Percentiles rank a stretch among this genome's conserved stretches.
These are phyloP conservation scores for Epichloe sibirici DNA, from an alignment of 2,329 filamentous ascomycete species.

Conservation along the genomic window DNA sequence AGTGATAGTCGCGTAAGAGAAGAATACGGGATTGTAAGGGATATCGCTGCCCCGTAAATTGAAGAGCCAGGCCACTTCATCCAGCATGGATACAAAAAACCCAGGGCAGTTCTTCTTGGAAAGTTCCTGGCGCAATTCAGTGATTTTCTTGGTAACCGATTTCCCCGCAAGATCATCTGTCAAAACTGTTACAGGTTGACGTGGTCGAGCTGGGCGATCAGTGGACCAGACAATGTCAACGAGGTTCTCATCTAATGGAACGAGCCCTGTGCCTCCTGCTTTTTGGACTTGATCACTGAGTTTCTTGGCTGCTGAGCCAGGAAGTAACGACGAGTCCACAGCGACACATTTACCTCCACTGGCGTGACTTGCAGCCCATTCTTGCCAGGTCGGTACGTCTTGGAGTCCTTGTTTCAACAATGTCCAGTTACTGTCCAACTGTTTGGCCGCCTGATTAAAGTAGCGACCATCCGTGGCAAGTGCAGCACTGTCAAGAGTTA, in stretches of 20 bases:
- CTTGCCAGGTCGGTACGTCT: constrained; percentile 93
- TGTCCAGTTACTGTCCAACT: constrained; percentile 84
- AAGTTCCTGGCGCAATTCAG: constrained; percentile 79
- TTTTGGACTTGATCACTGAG: constrained; percentile 79
- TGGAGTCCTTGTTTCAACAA: constrained; percentile 87
- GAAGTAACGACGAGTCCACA: constrained; percentile 80
- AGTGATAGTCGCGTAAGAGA: constrained; percentile 87
- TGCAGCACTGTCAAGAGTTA: constrained; percentile 76
- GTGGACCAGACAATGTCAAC: constrained; percentile 83
- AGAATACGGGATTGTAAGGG: constrained; percentile 96
- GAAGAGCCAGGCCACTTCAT: constrained; percentile 98
- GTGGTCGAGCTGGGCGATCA: constrained; percentile 60
- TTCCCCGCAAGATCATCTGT: constrained; percentile 68
- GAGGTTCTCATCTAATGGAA: constrained; percentile 68
- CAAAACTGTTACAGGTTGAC: constrained; percentile 63
- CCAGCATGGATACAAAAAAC: constrained; percentile 86
- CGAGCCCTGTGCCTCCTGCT: constrained; percentile 64
- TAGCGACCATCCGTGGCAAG: constrained; percentile 93
- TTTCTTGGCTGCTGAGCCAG: constrained; percentile 51
- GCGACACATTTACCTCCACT: constrained; percentile 77
- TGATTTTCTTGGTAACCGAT: constrained; percentile 68
- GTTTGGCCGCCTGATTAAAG: constrained; percentile 89
- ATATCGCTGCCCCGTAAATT: constrained; percentile 93
- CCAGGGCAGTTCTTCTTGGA: constrained; percentile 80
- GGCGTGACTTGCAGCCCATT: constrained; percentile 85